Evolutionary conservation across 2,329 filamentous ascomycete genomes (phyloP), one percentile per base, ranked within the genome.

Genomic region (Aureobasidium lini): DNA sequence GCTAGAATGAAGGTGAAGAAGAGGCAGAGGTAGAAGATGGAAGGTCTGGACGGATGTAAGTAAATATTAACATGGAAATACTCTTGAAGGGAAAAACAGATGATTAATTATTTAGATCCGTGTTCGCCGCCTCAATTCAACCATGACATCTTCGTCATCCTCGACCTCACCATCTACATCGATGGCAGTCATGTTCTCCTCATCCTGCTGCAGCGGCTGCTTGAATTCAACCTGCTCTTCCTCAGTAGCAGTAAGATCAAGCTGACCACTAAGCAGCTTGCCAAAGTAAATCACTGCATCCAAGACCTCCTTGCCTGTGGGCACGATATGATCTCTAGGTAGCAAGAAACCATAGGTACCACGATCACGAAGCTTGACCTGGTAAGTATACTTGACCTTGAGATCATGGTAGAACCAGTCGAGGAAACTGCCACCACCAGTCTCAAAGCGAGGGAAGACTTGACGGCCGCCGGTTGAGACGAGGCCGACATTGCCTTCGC

Each of bases 401-500:
- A 97, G 75, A 67, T 95, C 88, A 66, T 95, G 89, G 71, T 95
- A 96, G 73, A 99, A 96, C 85, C 89, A 97, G 73, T 97, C 94
- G 43, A 97, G 84, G 1, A 89, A 90, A 50, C 89, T 92, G 2
- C 93, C 93, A 40, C 93, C 92, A 3, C 86, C 84, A 0, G 82
- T 82, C 69, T 94, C 89, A 63, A 92, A 83, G 40, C 84, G 78
- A 3, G 78, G 77, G 23, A 78, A 74, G 6, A 75, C 62, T 57
- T 70, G 66, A 44, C 68, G 67, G 39, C 70, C 70, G 3, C 58
- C 65, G 60, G 68, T 65, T 62, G 68, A 66, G 37, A 65, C 67
- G 8, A 75, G 68, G 7, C 73, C 71, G 1, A 88, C 81, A 16
- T 89, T 88, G 15, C 90, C 90, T 70, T 95, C 88, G 67, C 94